These are phyloP conservation scores for Magnolia sinica DNA, from an alignment of 164 flowering plant species.

Conservation along the genomic window DNA sequence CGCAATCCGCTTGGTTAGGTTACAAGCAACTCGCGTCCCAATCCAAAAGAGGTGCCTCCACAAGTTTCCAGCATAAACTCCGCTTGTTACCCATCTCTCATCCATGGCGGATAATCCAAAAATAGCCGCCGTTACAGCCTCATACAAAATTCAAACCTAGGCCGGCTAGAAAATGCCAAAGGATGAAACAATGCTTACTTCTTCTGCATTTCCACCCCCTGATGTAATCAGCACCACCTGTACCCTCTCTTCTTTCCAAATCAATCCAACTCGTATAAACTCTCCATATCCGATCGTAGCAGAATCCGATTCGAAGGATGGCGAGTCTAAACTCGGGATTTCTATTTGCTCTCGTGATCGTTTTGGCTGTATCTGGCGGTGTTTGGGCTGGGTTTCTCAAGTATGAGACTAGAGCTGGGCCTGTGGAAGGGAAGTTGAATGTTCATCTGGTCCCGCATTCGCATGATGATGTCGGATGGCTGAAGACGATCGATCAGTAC, in stretches of 20 bases:
- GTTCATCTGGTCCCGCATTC: constrained; percentile 88
- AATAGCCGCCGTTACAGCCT: no score
- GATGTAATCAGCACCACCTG: neutral
- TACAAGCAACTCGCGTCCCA: neutral
- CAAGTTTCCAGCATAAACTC: neutral
- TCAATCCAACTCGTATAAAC: neutral
- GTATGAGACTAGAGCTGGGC: constrained; percentile 53
- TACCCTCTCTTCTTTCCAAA: neutral
- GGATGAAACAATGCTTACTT: neutral
- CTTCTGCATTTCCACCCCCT: neutral
- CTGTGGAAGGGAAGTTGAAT: constrained; percentile 62
- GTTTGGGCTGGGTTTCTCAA: constrained; percentile 2
- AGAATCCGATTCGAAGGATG: neutral
- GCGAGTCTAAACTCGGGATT: neutral
- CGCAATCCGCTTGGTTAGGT: no score
- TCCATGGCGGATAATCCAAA: neutral
- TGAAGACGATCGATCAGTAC: constrained; percentile 92
- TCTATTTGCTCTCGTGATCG: neutral
- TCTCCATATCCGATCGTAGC: neutral
- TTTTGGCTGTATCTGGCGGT: neutral
- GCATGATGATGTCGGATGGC: constrained; percentile 92
- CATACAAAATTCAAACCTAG: neutral
- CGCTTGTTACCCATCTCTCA: neutral
- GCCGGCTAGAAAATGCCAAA: constrained; percentile 1
- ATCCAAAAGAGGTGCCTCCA: neutral